Conservation (phyloP, 495 filamentous ascomycete species). For the Aspergillus haitiensis region DNA sequence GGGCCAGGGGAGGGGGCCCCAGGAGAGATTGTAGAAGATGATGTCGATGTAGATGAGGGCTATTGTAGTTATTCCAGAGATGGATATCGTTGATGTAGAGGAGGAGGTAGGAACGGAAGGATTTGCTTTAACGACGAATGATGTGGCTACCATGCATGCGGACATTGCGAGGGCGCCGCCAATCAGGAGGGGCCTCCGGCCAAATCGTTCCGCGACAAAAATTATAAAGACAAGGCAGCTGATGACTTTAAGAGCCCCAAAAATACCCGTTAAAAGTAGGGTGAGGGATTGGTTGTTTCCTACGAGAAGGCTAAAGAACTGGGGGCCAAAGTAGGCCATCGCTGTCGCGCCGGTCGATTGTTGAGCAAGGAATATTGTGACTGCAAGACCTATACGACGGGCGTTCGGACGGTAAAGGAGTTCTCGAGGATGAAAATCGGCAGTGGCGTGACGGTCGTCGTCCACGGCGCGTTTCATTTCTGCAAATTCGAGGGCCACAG, state of each 20-base stretch:
- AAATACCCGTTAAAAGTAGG: conserved; percentile 51
- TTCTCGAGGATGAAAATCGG: conserved; percentile 44
- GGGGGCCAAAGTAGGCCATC: conserved; percentile 53
- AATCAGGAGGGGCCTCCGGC: conserved; percentile 54
- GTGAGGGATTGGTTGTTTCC: conserved; percentile 26
- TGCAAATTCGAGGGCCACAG: conserved; percentile 37
- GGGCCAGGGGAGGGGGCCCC: conserved; percentile 43
- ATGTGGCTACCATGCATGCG: conserved; percentile 56
- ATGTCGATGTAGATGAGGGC: conserved; percentile 53
- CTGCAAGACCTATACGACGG: conserved; percentile 41
- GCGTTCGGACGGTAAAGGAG: conserved; percentile 44
- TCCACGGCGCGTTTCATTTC: conserved; percentile 47
- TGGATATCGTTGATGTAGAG: conserved; percentile 20
- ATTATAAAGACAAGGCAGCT: conserved; percentile 51
- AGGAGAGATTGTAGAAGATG: conserved; percentile 46
- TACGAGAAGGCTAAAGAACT: conserved; percentile 57
- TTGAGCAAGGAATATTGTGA: conserved; percentile 46
- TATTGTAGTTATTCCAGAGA: conserved; percentile 43
- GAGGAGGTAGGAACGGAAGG: background rate
- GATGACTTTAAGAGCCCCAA: conserved; percentile 52
- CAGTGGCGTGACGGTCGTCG: conserved; percentile 43
- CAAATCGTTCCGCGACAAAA: conserved; percentile 57
- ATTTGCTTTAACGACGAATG: conserved; percentile 50
- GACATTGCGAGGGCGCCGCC: conserved; percentile 52
- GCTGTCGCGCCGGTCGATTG: conserved; percentile 57